Base-by-base conservation (phyloP, 352 stramenopile species). In the Pythium aphanidermatum region DNA sequence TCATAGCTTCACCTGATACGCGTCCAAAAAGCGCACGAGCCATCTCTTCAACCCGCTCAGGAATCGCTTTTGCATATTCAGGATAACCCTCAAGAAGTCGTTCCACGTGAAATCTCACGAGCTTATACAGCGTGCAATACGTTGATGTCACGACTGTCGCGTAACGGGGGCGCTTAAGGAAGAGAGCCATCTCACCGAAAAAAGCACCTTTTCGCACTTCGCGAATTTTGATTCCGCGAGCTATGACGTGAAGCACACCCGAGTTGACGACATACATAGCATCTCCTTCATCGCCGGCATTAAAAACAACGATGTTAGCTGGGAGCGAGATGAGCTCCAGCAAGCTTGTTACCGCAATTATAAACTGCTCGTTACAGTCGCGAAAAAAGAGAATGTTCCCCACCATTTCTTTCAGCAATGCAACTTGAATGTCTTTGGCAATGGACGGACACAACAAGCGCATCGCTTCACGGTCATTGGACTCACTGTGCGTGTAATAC, bases 261-360 rank as follows among this genome's bases (percentile, higher is more conserved):
- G 73, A 76, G 34, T 84, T 79, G 0, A 88, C 74, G 3, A 84
- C 47, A 33, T 79, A 85, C 75, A 88, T 88, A 3, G 72, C 63
- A 55, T 88, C 70, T 11, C 75, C 73, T 59, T 48, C 36, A 10
- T 85, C 73, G 0, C 67, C 69, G 3, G 46, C 49, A 13, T 65
- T 54, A 38, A 84, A 88, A 3, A 88, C 37, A 2, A 72, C 30
- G 13, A 73, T 66, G 11, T 66, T 65, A 0, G 72, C 73, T 5
- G 75, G 73, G 6, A 88, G 48, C 11, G 73, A 83, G 14, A 79
- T 65, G 55, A 84, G 64, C 32, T 85, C 70, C 5, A 88, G 63
- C 20, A 85, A 26, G 45, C 70, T 84, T 0, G 74, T 83, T 24
- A 85, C 50, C 4, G 73, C 75, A 29, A 77, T 64, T 33, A 83